Evolutionary conservation across 441 rosid genomes (phyloP).

Genomic region (Adansonia grandidieri): DNA sequence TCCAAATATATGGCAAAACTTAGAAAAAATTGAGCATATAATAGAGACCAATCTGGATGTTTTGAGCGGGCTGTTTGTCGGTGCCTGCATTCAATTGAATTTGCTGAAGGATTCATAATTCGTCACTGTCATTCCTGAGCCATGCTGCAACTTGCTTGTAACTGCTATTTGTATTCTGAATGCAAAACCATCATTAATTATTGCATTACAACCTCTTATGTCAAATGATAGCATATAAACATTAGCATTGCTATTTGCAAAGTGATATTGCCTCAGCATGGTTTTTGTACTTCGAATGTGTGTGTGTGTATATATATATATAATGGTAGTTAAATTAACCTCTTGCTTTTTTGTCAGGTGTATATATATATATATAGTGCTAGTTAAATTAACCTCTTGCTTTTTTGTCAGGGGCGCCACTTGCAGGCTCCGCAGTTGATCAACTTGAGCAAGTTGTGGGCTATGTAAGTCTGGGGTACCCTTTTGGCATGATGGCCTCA

Average conservation of each 20-base stretch:
- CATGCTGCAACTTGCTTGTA: neutral
- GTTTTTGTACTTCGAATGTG: neutral
- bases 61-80: neutral
- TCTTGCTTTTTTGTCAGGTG: too few species aligned
- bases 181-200: neutral
- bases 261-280: neutral
- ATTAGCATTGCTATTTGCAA: neutral
- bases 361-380: too few species aligned
- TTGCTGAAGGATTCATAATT: neutral
- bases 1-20: too few species aligned
- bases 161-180: neutral
- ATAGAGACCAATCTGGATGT: neutral
- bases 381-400: neutral
- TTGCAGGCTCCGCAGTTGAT: constrained; percentile 89
- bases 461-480: constrained; percentile 88
- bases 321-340: neutral
- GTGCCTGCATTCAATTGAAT: neutral
- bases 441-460: constrained; percentile 80
- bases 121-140: neutral
- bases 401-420: constrained; percentile 73
- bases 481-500: constrained; percentile 79
- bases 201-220: neutral
- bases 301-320: too few species aligned
- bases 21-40: too few species aligned
- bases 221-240: neutral